Conservation (phyloP, 2,329 filamentous ascomycete genomes). For the Raffaelea deltoideospora region DNA sequence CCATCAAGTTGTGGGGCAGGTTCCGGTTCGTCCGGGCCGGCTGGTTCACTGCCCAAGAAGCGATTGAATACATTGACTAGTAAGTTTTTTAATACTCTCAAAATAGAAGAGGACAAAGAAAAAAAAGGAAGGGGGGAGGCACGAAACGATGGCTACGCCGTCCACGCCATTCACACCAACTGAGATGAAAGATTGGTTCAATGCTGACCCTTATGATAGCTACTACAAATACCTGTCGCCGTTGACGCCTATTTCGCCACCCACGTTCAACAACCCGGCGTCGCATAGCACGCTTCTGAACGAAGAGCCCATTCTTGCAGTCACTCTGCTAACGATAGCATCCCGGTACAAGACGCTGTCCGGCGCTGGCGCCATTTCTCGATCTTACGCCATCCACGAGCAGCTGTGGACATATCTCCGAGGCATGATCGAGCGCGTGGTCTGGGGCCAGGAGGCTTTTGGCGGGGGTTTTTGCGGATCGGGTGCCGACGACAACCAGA, state of each 20-base stretch:
- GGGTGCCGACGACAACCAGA: conserved; percentile 44
- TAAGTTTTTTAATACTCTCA: conserved; percentile 23
- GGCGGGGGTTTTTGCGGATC: conserved; percentile 74
- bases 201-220: no score
- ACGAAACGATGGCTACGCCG: no score
- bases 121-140: neutral
- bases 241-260: conserved; percentile 83
- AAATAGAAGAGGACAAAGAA: neutral
- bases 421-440: conserved; percentile 85
- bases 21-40: conserved; percentile 93
- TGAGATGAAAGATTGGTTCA: no score
- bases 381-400: conserved; percentile 84
- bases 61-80: conserved; percentile 89
- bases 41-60: conserved; percentile 90
- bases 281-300: conserved; percentile 67
- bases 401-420: conserved; percentile 90
- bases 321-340: conserved; percentile 81
- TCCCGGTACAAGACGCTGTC: conserved; percentile 72
- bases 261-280: conserved; percentile 71
- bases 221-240: conserved; percentile 88
- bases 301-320: conserved; percentile 83
- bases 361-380: conserved; percentile 65
- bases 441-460: conserved; percentile 94
- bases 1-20: conserved; percentile 74
- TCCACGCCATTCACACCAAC: no score